These are phyloP conservation scores for Starmerella roubikii DNA, from an alignment of 805 yeast genomes.

Conservation along the genomic window DNA sequence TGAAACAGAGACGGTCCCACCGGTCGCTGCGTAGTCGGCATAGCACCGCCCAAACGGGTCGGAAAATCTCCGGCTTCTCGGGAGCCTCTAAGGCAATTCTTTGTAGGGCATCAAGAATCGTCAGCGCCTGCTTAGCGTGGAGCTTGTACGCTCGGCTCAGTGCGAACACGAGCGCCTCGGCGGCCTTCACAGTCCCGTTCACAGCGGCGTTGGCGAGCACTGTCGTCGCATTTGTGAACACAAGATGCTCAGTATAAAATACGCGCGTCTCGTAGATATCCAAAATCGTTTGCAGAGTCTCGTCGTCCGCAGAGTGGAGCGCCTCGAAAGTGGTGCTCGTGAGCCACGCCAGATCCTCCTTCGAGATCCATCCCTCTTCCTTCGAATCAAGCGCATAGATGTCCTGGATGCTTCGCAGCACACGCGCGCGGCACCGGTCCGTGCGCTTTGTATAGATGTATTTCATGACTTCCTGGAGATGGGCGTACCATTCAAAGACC, in stretches of 20 bases:
- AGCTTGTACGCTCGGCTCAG: constrained; percentile 5
- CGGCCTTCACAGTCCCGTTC: constrained; percentile 1
- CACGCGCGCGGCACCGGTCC: constrained; percentile 19
- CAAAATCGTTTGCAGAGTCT: constrained; percentile 7
- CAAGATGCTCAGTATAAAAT: constrained; percentile 2
- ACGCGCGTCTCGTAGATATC: constrained; percentile 12
- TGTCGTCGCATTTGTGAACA: constrained; percentile 8
- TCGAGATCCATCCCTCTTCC: constrained; percentile 14
- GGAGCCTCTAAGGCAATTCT: constrained; percentile 8
- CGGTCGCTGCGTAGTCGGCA: constrained; percentile 17
- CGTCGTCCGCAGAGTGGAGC: constrained; percentile 8
- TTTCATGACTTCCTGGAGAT: constrained; percentile 33
- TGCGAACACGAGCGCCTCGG: constrained; percentile 10
- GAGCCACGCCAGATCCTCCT: constrained; percentile 7
- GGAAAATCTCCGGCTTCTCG: constrained; percentile 13
- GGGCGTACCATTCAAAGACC: constrained; percentile 38
- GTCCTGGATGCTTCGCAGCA: constrained; percentile 18
- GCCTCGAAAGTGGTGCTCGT: constrained; percentile 10
- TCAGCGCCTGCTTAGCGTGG: constrained; percentile 4
- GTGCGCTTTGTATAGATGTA: constrained; percentile 30
- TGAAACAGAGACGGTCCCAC: constrained; percentile 13
- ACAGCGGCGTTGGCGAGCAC: constrained; percentile 7
- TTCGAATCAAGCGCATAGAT: constrained; percentile 10
- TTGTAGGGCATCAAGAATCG: constrained; percentile 7
- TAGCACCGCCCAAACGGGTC: constrained; percentile 16